Conservation (phyloP, 2,329 filamentous ascomycete genomes). For the Fusarium anguioides region DNA sequence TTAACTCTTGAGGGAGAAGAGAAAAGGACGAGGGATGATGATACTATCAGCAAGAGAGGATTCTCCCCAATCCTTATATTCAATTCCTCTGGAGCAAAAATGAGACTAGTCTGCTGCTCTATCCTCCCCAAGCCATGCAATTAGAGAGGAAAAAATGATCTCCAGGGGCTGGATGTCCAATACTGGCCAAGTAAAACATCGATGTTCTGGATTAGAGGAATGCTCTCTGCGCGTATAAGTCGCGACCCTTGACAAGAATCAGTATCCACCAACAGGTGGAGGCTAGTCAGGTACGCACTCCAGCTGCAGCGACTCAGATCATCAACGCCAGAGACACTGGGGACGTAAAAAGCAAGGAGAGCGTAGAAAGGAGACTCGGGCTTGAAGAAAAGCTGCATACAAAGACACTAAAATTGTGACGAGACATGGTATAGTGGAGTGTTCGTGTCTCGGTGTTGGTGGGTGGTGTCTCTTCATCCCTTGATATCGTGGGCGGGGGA, state of each 20-base stretch:
- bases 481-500: slow-evolving; percentile 23
- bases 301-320: slow-evolving; percentile 33
- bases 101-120: slow-evolving; percentile 12
- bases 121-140: slow-evolving; percentile 32
- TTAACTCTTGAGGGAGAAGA: slow-evolving; percentile 23
- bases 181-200: slow-evolving; percentile 30
- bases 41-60: slow-evolving; percentile 28
- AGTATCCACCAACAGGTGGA: slow-evolving; percentile 6
- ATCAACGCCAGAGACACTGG: slow-evolving; percentile 17
- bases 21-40: slow-evolving; percentile 18
- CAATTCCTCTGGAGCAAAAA: slow-evolving; percentile 29
- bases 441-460: neutral
- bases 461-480: slow-evolving; percentile 11
- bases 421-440: slow-evolving; percentile 24
- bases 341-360: slow-evolving; percentile 19
- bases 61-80: slow-evolving; percentile 38
- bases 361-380: slow-evolving; percentile 1
- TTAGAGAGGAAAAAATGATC: slow-evolving; percentile 12
- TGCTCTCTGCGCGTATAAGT: slow-evolving; percentile 37
- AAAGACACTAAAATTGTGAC: slow-evolving; percentile 25
- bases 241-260: slow-evolving; percentile 25
- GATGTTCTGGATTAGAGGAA: slow-evolving; percentile 32
- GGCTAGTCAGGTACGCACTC: slow-evolving; percentile 30
- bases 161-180: slow-evolving; percentile 32
- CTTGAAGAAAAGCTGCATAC: slow-evolving; percentile 24